Base-by-base conservation (phyloP, 345 rosid species). In the Hibiscus tridactylites region DNA sequence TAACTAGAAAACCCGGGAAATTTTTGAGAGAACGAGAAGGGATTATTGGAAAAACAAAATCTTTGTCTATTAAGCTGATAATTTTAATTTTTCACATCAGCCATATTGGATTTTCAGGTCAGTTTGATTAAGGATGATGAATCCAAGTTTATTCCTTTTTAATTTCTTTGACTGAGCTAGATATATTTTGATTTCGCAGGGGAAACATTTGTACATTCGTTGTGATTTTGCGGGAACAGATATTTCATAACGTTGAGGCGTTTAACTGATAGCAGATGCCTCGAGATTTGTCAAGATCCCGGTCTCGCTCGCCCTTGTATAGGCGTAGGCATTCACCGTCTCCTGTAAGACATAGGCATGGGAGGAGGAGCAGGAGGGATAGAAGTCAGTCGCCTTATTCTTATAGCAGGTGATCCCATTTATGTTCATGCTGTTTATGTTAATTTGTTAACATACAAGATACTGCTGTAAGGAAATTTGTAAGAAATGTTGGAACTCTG, bases 371-470 rank as follows among this genome's bases (percentile, higher is more conserved):
- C 71, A 82, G 94, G 74, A 84, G 91, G 79, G 97, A 93, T 63
- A 81, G 88, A 77, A 90, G 94, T 86, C 83, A 71, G 42, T 90
- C 94, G 65, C 98, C 97, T 6, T 86, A 86, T 82, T 83, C 92
- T 13, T 58, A 81, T 81, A 91, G 90, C 94, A 93, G 98, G 98
- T 93, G 96, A 87, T 85, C 91, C 87, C 77, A 85, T 83, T 82
- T 68, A 75, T 77, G 60, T 70, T 78, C 59, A 75, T 75, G 58
- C 73, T 73, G 19, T 75, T 44, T 74, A 17, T 75, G 67, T 64
- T 75, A 9, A 9, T 37, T 74, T 75, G 72, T 39, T 75, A n/a
- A 58, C 76, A 37, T 60, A 21, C 61, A 58, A 75, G 73, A 68
- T 44, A 62, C 73, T 71, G 31, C 57, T 83, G 75, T 79, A 71